Base-by-base conservation (phyloP, 805 yeast species). In the Wickerhamia fluorescens region DNA sequence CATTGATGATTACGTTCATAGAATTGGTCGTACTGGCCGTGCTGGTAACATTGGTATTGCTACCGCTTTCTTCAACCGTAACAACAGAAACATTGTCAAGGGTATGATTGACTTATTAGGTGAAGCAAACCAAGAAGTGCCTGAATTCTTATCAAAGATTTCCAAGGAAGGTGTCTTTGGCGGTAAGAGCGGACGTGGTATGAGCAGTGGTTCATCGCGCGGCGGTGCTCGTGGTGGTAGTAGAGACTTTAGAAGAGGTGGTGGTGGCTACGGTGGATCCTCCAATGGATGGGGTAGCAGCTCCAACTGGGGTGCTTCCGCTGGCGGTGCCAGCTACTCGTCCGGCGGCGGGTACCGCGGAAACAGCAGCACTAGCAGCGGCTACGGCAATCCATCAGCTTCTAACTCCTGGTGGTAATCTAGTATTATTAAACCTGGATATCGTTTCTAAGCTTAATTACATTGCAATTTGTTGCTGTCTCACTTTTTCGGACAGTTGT, bases 21-120 rank as follows among this genome's bases (percentile, higher is more conserved):
- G 98, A 71, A 92, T 92, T 57, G 98, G 98, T 76, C 89, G 98
- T 78, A 92, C 99, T 54, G 99, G 98, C 67, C 92, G 99, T 78
- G 99, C 99, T 51, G 98, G 98, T 75, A 92, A 92, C 70, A 78
- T 82, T 39, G 99, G 99, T 83, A 72, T 84, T 49, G 96, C 99
- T 42, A 88, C 96, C 44, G 95, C 99, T 29, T 92, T 92, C 71
- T 85, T 92, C 68, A 92, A 92, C 81, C 83, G 97, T 68, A 82
- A 81, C 58, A 92, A 87, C 76, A 76, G 73, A 54, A 87, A 87
- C 54, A 72, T 94, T 49, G 89, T 76, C 44, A 84, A 84, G 60
- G 96, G 87, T 40, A 67, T 92, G 58, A 61, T 86, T 51, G 95
- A 85, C 32, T 73, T 92, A 47, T 76, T 92, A 52, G 57, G 76